phyloP scores from a whole-genome alignment of 371 early-diverging fungal genomes.

The Rhizopus delemar region DNA sequence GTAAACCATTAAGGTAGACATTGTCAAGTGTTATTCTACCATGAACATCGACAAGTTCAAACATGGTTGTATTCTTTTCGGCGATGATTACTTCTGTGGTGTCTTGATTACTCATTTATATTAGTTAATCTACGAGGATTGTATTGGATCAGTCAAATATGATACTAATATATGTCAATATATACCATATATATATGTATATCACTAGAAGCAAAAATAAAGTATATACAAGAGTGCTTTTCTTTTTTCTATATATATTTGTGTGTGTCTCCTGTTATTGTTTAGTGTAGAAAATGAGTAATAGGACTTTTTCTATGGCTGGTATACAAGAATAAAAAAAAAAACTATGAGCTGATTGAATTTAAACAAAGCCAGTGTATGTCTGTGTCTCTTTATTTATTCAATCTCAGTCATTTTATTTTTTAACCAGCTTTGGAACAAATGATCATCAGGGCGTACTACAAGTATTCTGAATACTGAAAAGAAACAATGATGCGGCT shows the following conservation, averaged over 20 bases:
- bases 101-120: slow-evolving; percentile 1
- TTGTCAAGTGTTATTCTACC: slow-evolving; percentile 66
- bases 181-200: neutral
- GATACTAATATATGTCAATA: neutral
- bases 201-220: neutral
- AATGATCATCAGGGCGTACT: no score
- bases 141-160: neutral
- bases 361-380: slow-evolving; percentile 2
- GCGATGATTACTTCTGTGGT: neutral
- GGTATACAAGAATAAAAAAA: neutral
- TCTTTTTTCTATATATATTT: neutral
- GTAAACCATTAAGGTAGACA: slow-evolving; percentile 83
- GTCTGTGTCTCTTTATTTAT: no score
- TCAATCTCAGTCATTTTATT: no score
- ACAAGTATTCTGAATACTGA: no score
- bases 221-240: neutral
- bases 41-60: slow-evolving; percentile 60
- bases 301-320: neutral
- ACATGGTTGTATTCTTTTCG: slow-evolving; percentile 31
- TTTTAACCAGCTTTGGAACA: no score
- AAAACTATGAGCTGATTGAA: slow-evolving; percentile 1
- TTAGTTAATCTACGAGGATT: neutral
- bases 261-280: neutral
- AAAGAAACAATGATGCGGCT: no score
- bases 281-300: neutral